phyloP scores from a whole-genome alignment of 2,329 filamentous ascomycete species.

The Rugonectria rugulosa region DNA sequence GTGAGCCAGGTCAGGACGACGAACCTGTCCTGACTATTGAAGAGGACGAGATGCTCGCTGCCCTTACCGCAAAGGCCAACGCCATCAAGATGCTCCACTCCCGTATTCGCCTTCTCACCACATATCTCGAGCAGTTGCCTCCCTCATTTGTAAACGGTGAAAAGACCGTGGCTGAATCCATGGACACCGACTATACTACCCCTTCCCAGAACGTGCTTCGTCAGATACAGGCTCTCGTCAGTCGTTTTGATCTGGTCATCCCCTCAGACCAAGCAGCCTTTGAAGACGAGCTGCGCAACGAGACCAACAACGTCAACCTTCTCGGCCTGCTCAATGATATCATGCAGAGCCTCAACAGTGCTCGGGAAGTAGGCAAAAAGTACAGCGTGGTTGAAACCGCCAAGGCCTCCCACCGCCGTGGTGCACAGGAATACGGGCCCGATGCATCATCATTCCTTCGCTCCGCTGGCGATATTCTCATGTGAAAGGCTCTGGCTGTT shows the following conservation, averaged over 20 bases:
- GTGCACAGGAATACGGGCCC: constrained; percentile 31
- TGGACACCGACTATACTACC: constrained; percentile 49
- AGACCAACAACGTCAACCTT: constrained; percentile 85
- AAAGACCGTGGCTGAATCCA: constrained; percentile 48
- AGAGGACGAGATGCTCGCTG: constrained; percentile 68
- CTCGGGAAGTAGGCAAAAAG: constrained; percentile 79
- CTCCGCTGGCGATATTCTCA: constrained; percentile 42
- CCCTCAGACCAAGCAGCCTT: constrained; percentile 73
- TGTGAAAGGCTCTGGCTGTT: constrained; percentile 28
- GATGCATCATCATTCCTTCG: constrained; percentile 34
- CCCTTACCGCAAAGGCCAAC: constrained; percentile 86
- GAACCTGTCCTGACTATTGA: constrained; percentile 60
- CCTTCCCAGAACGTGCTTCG: constrained; percentile 80
- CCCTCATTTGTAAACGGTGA: constrained; percentile 66
- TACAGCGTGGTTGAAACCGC: constrained; percentile 64
- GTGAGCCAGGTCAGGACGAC: constrained; percentile 44
- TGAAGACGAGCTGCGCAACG: constrained; percentile 73
- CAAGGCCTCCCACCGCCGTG: constrained; percentile 36
- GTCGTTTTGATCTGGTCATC: constrained; percentile 81
- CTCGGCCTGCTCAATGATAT: constrained; percentile 79
- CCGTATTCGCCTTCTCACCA: constrained; percentile 73
- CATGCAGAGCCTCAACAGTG: constrained; percentile 74
- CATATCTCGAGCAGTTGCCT: constrained; percentile 80
- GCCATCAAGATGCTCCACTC: constrained; percentile 92
- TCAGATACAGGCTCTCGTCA: constrained; percentile 85